Evolutionary conservation across 345 rosid species (phyloP), one percentile per base, ranked within the genome.

Genomic region (Salix dunnii): DNA sequence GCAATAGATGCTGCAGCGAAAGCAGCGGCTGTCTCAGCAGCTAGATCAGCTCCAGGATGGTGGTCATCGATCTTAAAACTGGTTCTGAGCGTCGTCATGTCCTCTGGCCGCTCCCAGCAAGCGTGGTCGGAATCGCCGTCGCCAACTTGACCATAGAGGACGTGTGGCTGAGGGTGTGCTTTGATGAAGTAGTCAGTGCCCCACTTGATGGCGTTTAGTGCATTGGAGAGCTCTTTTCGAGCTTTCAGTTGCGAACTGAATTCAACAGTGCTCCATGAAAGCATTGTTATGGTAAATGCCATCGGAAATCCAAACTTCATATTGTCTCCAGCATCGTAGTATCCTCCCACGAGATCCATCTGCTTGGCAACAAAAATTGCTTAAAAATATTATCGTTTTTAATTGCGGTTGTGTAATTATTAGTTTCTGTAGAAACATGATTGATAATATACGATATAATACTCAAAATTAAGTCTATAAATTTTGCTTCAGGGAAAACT

Each of bases 301-400:
- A 90, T 70, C 0, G 96, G 90, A 58, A 91, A 85, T 48, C 91
- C 92, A 68, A 88, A 90, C 80, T 91, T 91, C 67, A 91, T 69
- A 67, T 91, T 87, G 74, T 91, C 96, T 23, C 93, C 91, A 0
- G 91, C 86, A 51, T 91, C 92, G 17, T 87, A 88, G 81, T 88
- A 90, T 28, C 93, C 93, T 82, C 93, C 93, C 2, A 82, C 78
- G 0, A 91, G 84, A 76, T 87, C 86, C 49, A 86, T 51, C 91
- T 91, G 77, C 3, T 13, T 33, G 36, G 36, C 36, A 33, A 5
- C 36, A 33, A 33, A 33, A 33, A 0, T 33, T 33, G 4, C 36
- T 6, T 33, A 5, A 33, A 33, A 33, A 5, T 5, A 33, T 0
- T 33, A 33, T 33, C 36, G 36, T 33, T 33, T 33, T 33, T 33